Conservation (phyloP, 1,284 basidiomycete genomes). For the Ganoderma multipileum region DNA sequence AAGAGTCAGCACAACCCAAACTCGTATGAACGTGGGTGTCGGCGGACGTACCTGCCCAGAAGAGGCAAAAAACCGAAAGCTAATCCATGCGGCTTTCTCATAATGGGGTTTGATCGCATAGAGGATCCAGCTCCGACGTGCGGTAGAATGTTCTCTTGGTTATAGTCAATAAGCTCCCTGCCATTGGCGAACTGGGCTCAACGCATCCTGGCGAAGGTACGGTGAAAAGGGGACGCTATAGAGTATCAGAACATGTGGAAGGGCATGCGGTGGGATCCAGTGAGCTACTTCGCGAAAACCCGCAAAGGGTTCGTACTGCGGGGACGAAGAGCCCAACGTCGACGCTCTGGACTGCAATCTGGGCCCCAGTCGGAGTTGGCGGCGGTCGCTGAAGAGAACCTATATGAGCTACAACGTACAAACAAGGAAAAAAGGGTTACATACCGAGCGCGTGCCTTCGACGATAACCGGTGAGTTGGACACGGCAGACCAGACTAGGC, state of each 20-base stretch:
- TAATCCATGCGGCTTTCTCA: not conserved
- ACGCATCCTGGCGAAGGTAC: not conserved
- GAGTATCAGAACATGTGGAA: not conserved
- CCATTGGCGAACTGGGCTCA: not conserved
- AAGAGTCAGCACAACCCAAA: not conserved
- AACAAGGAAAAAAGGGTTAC: conserved; percentile 17
- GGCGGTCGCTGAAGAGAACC: conserved; percentile 1
- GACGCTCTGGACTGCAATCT: not conserved
- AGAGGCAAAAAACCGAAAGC: not conserved
- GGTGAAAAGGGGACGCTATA: not conserved
- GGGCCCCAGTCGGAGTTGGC: not conserved
- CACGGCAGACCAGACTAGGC: conserved; percentile 17
- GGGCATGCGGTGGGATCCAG: not conserved
- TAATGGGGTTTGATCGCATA: not conserved
- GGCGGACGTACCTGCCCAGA: not conserved
- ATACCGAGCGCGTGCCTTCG: not conserved
- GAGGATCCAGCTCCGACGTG: not conserved
- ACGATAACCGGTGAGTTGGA: conserved; percentile 7
- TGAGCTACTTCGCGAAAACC: not conserved
- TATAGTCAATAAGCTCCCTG: not conserved
- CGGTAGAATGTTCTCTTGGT: not conserved
- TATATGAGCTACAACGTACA: conserved; percentile 16
- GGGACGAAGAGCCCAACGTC: not conserved
- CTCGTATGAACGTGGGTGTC: not conserved
- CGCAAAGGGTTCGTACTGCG: conserved; percentile 8